These are phyloP conservation scores for Daldinia concentrica DNA, from an alignment of 495 filamentous ascomycete genomes.

Conservation along the genomic window DNA sequence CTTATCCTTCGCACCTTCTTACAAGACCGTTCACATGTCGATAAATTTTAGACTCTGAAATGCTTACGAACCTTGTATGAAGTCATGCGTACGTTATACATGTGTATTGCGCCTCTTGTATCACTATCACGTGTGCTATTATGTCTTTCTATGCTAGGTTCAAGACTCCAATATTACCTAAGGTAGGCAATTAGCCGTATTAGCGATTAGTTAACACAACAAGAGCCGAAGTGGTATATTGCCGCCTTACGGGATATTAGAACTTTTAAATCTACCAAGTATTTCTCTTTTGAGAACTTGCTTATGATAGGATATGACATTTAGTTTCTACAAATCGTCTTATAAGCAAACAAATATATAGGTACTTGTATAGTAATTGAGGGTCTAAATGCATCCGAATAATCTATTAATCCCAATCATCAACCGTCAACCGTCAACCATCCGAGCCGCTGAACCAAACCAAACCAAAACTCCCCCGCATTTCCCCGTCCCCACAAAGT, in stretches of 20 bases:
- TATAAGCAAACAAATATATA: too few species aligned
- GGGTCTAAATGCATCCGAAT: not conserved
- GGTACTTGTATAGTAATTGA: too few species aligned
- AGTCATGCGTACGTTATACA: conserved; percentile 38
- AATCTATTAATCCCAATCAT: conserved; percentile 6
- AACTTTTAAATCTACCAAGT: not conserved
- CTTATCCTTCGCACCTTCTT: not conserved
- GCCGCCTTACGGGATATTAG: not conserved
- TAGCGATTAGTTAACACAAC: not conserved
- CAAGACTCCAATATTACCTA: not conserved
- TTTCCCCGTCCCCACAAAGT: conserved; percentile 32
- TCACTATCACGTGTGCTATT: conserved; percentile 22
- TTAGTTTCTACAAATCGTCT: not conserved
- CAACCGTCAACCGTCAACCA: not conserved
- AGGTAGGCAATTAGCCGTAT: not conserved
- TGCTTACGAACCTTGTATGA: conserved; percentile 26
- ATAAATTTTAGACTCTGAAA: conserved; percentile 4
- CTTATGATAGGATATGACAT: not conserved
- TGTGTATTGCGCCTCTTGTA: not conserved
- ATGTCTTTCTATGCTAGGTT: not conserved
- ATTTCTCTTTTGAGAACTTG: not conserved
- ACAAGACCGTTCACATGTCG: conserved; percentile 35
- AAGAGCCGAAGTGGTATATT: conserved; percentile 25
- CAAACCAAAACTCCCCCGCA: conserved; percentile 29
- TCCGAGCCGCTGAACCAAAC: not conserved